Evolutionary conservation across 2,329 filamentous ascomycete species (phyloP).

Genomic region (Beauveria brongniartii): DNA sequence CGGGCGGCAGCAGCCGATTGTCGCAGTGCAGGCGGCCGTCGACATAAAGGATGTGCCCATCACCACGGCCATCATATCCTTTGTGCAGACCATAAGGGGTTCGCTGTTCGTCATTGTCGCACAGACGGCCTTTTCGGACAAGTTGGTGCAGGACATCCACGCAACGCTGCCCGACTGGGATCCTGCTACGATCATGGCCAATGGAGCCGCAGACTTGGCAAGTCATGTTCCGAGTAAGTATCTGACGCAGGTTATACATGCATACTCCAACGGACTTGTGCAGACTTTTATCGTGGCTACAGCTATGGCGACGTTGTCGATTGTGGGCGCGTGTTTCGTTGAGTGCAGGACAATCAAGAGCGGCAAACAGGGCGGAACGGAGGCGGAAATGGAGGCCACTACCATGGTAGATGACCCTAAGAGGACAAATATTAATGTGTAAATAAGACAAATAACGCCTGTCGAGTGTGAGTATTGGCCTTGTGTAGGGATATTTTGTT

Average conservation of each 20-base stretch:
- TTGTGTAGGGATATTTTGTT: too few species aligned
- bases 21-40: constrained; percentile 33
- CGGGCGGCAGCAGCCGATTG: constrained; percentile 30
- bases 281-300: constrained; percentile 1
- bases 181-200: neutral
- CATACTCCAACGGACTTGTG: neutral
- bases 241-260: neutral
- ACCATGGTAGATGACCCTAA: neutral
- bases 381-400: neutral
- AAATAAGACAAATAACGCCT: too few species aligned
- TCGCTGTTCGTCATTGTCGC: constrained; percentile 3
- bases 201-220: neutral
- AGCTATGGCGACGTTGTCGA: neutral
- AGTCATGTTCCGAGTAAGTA: neutral
- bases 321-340: constrained; percentile 2
- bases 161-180: neutral
- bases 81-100: constrained; percentile 14
- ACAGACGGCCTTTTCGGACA: constrained; percentile 2
- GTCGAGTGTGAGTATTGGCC: too few species aligned
- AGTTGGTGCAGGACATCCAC: neutral
- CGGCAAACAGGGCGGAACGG: neutral
- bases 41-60: constrained; percentile 30
- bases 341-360: constrained; percentile 16
- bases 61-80: constrained; percentile 33
- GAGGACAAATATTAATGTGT: neutral